Conservation (phyloP, 1,284 basidiomycete genomes). For the Melampsora larici-populina region DNA sequence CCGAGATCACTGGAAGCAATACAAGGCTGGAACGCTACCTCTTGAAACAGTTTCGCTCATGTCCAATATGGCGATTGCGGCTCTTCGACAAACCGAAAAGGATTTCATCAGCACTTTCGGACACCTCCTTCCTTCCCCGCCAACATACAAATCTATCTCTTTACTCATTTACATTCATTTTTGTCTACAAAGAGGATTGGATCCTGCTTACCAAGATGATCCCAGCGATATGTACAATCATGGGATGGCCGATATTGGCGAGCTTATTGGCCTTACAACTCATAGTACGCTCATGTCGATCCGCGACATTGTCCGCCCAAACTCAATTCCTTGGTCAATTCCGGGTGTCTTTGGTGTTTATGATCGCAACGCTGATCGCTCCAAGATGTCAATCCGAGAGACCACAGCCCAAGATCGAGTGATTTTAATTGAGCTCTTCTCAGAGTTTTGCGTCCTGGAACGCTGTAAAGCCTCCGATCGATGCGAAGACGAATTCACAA, state of each 20-base stretch:
- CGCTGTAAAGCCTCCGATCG: neutral
- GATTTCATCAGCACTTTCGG: conserved; percentile 2
- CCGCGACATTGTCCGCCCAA: neutral
- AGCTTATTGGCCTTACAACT: neutral
- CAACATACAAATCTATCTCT: no score
- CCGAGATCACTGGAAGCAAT: neutral
- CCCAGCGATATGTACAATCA: neutral
- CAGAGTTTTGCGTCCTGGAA: neutral
- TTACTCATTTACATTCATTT: neutral
- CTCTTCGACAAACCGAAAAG: neutral
- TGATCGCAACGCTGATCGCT: neutral
- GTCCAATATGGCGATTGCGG: neutral
- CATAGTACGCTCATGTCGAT: neutral
- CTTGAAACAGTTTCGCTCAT: neutral
- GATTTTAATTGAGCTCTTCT: neutral
- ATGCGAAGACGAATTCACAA: neutral
- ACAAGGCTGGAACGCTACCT: neutral
- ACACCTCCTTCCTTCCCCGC: neutral
- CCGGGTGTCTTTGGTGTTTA: no score
- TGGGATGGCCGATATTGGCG: neutral
- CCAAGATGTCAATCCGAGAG: neutral
- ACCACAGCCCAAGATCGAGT: neutral
- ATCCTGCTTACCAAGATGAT: neutral
- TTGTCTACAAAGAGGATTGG: neutral
- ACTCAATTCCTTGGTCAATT: neutral